Evolutionary conservation across 495 filamentous ascomycete genomes (phyloP).

Genomic region (Penicillium argentinense): DNA sequence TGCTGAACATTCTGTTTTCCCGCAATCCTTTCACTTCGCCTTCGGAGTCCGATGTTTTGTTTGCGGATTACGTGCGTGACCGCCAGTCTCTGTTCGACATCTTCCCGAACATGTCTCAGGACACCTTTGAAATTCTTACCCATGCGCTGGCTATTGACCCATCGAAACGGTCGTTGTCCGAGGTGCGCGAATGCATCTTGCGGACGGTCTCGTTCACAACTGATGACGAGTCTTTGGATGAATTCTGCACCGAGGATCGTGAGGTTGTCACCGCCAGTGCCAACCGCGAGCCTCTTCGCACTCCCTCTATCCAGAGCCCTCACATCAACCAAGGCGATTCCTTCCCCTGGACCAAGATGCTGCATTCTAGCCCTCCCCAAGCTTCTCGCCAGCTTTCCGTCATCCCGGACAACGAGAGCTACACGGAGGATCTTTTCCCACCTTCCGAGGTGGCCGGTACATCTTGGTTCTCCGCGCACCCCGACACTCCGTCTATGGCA

Average conservation of each 20-base stretch:
- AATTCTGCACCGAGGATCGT: slow-evolving; percentile 85
- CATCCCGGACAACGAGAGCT: slow-evolving; percentile 76
- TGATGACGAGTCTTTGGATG: slow-evolving; percentile 85
- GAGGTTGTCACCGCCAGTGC: slow-evolving; percentile 71
- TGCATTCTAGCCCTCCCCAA: slow-evolving; percentile 75
- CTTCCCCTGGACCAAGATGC: slow-evolving; percentile 95
- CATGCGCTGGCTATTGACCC: slow-evolving; percentile 89
- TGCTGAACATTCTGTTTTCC: slow-evolving; percentile 93
- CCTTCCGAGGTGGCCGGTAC: slow-evolving; percentile 67
- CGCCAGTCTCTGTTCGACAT: slow-evolving; percentile 95
- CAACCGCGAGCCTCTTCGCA: slow-evolving; percentile 93
- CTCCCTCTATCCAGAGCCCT: slow-evolving; percentile 90
- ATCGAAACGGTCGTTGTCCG: slow-evolving; percentile 76
- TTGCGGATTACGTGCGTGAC: slow-evolving; percentile 87
- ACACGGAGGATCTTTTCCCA: slow-evolving; percentile 87
- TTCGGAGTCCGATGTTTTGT: slow-evolving; percentile 81
- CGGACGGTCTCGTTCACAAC: slow-evolving; percentile 90
- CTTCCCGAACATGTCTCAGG: slow-evolving; percentile 97
- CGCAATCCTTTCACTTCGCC: slow-evolving; percentile 92
- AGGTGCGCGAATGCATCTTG: slow-evolving; percentile 70
- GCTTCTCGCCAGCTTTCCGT: slow-evolving; percentile 80
- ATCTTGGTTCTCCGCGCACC: slow-evolving; percentile 70
- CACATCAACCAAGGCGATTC: slow-evolving; percentile 71
- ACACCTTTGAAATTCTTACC: slow-evolving; percentile 89
- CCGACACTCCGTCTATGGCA: slow-evolving; percentile 73